Conservation (phyloP, 1,284 basidiomycete genomes). For the Athelia sp. region DNA sequence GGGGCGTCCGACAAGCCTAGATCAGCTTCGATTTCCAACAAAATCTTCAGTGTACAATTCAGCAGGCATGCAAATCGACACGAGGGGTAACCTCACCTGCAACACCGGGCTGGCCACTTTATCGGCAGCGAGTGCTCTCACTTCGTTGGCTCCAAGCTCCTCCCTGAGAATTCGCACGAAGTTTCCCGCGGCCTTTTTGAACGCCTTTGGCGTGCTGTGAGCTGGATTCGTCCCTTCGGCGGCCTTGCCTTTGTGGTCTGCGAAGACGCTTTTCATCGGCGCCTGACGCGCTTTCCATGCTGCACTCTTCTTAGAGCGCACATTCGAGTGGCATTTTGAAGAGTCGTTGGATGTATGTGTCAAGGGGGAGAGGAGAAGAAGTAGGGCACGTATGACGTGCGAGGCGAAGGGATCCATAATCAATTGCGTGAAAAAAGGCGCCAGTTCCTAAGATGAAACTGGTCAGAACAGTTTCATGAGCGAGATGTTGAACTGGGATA, state of each 20-base stretch:
- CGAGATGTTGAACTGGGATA: slow-evolving; percentile 27
- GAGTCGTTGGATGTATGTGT: slow-evolving; percentile 30
- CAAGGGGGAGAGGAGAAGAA: slow-evolving; percentile 67
- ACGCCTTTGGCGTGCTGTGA: slow-evolving; percentile 42
- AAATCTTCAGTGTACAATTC: slow-evolving; percentile 44
- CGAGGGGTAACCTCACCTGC: slow-evolving; percentile 46
- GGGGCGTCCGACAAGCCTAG: slow-evolving; percentile 50
- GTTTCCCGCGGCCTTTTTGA: slow-evolving; percentile 42
- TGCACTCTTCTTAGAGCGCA: slow-evolving; percentile 72
- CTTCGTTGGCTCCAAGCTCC: slow-evolving; percentile 65
- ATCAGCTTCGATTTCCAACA: slow-evolving; percentile 75
- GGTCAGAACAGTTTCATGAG: slow-evolving; percentile 2
- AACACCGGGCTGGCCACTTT: slow-evolving; percentile 79
- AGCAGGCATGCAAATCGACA: background rate
- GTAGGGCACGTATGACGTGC: slow-evolving; percentile 77
- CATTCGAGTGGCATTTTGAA: slow-evolving; percentile 22
- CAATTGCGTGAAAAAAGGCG: slow-evolving; percentile 57
- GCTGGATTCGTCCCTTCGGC: slow-evolving; percentile 28
- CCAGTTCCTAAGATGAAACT: slow-evolving; percentile 51
- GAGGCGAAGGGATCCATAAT: slow-evolving; percentile 84
- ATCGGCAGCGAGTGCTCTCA: slow-evolving; percentile 76
- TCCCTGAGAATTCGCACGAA: slow-evolving; percentile 54
- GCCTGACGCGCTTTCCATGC: slow-evolving; percentile 75
- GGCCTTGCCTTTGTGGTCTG: slow-evolving; percentile 23
- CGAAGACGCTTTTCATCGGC: slow-evolving; percentile 68